phyloP scores from a whole-genome alignment of 345 rosid genomes.

The Salix arbutifolia region DNA sequence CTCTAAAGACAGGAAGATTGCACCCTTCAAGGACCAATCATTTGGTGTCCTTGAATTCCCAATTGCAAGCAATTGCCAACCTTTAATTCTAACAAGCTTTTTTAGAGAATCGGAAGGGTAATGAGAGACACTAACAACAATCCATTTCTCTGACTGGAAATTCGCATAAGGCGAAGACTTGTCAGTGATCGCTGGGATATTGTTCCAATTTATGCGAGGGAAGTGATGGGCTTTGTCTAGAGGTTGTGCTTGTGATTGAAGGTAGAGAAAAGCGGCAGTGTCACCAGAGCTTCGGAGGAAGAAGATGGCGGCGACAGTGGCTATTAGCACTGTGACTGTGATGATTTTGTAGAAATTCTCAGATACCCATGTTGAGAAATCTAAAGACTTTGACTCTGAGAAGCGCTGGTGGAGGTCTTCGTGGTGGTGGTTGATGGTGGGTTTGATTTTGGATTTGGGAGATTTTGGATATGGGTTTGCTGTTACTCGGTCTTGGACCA shows the following conservation, averaged over 20 bases:
- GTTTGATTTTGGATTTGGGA: conserved; percentile 17
- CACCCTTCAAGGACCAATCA: conserved; percentile 90
- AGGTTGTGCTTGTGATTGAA: conserved; percentile 57
- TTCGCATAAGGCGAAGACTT: conserved; percentile 56
- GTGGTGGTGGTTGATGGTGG: conserved; percentile 32
- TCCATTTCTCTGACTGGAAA: conserved; percentile 84
- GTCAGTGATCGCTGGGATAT: conserved; percentile 47
- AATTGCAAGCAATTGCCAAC: conserved; percentile 91
- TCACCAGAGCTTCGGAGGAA: conserved; percentile 64
- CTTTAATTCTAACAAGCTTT: conserved; percentile 60
- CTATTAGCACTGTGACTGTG: conserved; percentile 40
- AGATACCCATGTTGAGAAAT: conserved; percentile 73
- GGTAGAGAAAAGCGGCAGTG: conserved; percentile 57
- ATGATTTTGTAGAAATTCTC: conserved; percentile 57
- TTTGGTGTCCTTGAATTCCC: conserved; percentile 80
- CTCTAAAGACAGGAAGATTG: conserved; percentile 75
- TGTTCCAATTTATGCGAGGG: conserved; percentile 78
- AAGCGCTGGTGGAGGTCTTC: conserved; percentile 52
- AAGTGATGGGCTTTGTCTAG: conserved; percentile 42
- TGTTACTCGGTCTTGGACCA: conserved; percentile 73
- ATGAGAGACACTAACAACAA: conserved; percentile 71
- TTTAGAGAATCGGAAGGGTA: conserved; percentile 68
- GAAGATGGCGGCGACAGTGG: conserved; percentile 58
- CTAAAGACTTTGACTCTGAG: conserved; percentile 59
- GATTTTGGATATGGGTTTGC: neutral